phyloP scores from a whole-genome alignment of 75 land plant genomes.

The Sequoiadendron giganteum region DNA sequence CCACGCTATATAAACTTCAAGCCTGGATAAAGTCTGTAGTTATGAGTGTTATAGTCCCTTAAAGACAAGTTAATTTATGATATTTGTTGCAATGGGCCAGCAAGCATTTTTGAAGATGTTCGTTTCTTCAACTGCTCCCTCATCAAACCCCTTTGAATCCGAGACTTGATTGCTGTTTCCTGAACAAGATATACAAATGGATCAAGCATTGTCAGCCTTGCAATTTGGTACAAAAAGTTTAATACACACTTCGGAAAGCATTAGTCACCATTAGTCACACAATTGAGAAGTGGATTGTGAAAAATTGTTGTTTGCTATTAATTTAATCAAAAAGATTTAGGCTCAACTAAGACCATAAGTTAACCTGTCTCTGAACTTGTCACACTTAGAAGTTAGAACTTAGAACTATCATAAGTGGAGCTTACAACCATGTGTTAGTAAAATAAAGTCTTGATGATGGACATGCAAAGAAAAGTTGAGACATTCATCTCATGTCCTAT shows the following conservation, averaged over 20 bases:
- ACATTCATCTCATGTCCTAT: background rate
- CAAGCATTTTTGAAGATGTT: conserved; percentile 3
- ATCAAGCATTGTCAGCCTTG: background rate
- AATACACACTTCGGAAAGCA: background rate
- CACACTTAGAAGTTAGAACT: too few relatives aligned
- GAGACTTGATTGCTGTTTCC: conserved; percentile 42
- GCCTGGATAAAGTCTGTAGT: background rate
- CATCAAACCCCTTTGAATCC: conserved; percentile 32
- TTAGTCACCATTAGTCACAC: background rate
- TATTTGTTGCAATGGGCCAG: background rate
- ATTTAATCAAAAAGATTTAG: background rate
- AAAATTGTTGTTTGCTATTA: background rate
- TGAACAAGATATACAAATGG: conserved; percentile 3
- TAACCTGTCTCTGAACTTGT: background rate
- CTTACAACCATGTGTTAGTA: background rate
- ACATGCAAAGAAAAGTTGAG: background rate
- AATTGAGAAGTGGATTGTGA: background rate
- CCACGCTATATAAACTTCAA: background rate
- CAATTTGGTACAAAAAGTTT: background rate
- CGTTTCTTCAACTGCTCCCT: conserved; percentile 14
- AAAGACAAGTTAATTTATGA: background rate
- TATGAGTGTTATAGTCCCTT: background rate
- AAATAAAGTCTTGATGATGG: background rate
- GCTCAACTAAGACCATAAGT: background rate
- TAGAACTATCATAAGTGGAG: background rate